These are phyloP conservation scores for Sherardia arvensis DNA, from an alignment of 257 asterid genomes.

Conservation along the genomic window DNA sequence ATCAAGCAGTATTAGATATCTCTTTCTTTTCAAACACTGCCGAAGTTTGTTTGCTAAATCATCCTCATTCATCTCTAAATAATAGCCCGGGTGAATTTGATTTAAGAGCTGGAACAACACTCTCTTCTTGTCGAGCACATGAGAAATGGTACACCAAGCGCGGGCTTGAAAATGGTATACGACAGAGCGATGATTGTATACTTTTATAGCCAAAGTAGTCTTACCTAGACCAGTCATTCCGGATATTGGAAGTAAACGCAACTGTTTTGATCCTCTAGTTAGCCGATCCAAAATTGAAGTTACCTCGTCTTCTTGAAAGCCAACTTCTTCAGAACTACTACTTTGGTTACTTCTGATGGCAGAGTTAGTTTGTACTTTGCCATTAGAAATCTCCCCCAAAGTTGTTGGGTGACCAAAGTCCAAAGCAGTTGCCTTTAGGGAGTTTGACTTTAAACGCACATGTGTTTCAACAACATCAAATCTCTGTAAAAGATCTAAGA, in stretches of 20 bases:
- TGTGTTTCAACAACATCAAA: not conserved
- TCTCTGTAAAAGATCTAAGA: not conserved
- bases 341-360: not conserved
- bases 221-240: conserved; percentile 8
- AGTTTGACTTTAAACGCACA: not conserved
- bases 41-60: too few species aligned
- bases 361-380: not conserved
- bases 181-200: not conserved
- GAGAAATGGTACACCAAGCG: conserved; percentile 4
- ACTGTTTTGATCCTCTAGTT: not conserved
- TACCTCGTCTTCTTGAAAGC: conserved; percentile 1
- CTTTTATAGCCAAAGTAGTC: conserved; percentile 5
- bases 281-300: not conserved
- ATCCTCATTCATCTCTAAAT: too few species aligned
- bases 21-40: not conserved
- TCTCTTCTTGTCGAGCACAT: not conserved
- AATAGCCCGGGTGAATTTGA: too few species aligned
- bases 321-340: not conserved
- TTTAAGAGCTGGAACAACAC: not conserved
- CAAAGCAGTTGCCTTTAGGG: not conserved
- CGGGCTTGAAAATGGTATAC: not conserved
- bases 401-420: not conserved
- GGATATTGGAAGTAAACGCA: not conserved
- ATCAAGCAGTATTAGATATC: not conserved
- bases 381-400: not conserved